phyloP scores from a whole-genome alignment of 495 filamentous ascomycete genomes.

The Haplographium delicatum region DNA sequence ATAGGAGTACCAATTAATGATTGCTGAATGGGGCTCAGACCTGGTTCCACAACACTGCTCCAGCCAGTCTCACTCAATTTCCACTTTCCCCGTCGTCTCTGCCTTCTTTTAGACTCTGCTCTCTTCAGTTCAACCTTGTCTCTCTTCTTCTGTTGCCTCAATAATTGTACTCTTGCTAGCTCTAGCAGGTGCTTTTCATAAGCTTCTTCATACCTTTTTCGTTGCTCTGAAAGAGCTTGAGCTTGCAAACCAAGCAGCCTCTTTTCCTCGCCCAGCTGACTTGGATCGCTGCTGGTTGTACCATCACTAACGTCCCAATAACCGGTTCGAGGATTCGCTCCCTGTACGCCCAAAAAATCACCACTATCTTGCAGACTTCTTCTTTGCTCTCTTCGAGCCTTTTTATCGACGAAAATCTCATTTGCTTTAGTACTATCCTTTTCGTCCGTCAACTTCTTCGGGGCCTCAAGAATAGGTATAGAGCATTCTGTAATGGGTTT shows the following conservation, averaged over 20 bases:
- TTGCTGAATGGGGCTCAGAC: constrained; percentile 40
- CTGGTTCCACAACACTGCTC: constrained; percentile 43
- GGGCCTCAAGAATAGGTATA: constrained; percentile 8
- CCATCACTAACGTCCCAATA: constrained; percentile 34
- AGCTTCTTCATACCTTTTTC: constrained; percentile 25
- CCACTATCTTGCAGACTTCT: constrained; percentile 35
- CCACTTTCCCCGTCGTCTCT: constrained; percentile 35
- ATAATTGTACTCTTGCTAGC: constrained; percentile 18
- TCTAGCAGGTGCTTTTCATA: constrained; percentile 31
- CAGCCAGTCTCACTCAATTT: constrained; percentile 36
- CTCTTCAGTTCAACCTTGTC: constrained; percentile 31
- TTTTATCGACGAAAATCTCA: constrained; percentile 30
- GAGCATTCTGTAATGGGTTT: not conserved
- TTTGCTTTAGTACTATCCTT: constrained; percentile 23
- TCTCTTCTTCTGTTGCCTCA: constrained; percentile 25
- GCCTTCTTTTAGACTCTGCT: constrained; percentile 33
- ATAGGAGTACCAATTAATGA: constrained; percentile 29
- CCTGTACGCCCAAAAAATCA: constrained; percentile 49
- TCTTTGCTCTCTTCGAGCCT: constrained; percentile 14
- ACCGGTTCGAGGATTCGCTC: constrained; percentile 49
- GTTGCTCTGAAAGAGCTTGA: constrained; percentile 5
- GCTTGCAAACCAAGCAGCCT: constrained; percentile 10
- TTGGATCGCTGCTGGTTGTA: constrained; percentile 15
- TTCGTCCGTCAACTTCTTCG: constrained; percentile 25
- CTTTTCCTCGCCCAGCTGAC: constrained; percentile 12